Percentiles rank a stretch among this genome's conserved stretches.
Evolutionary conservation across 257 asterid genomes (phyloP).

Genomic region (Rubia yunnanensis): DNA sequence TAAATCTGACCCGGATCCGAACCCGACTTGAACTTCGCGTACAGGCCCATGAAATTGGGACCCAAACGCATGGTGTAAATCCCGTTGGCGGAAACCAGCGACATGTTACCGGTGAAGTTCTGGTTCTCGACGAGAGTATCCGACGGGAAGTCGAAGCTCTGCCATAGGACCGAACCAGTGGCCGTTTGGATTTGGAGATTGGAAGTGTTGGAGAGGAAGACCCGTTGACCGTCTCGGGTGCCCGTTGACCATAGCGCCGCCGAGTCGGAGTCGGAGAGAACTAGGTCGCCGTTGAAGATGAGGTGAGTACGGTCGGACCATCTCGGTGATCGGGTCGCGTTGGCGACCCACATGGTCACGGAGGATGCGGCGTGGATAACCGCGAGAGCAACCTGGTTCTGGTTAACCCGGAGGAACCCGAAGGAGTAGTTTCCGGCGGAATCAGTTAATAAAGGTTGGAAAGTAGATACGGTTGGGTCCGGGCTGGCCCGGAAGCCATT

Average conservation of each 20-base stretch:
- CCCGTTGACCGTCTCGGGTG: slow-evolving; percentile 65
- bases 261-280: slow-evolving; percentile 45
- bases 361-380: slow-evolving; percentile 61
- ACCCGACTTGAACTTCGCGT: slow-evolving; percentile 31
- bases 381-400: slow-evolving; percentile 36
- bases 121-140: slow-evolving; percentile 86
- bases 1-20: slow-evolving; percentile 47
- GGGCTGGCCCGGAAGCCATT: slow-evolving; percentile 57
- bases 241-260: slow-evolving; percentile 79
- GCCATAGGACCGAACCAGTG: slow-evolving; percentile 37
- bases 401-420: slow-evolving; percentile 60
- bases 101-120: slow-evolving; percentile 56
- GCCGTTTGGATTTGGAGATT: slow-evolving; percentile 41
- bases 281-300: slow-evolving; percentile 63
- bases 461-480: slow-evolving; percentile 30
- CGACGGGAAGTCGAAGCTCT: slow-evolving; percentile 69
- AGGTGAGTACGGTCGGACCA: slow-evolving; percentile 53
- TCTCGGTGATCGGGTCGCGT: slow-evolving; percentile 29
- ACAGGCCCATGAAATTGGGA: slow-evolving; percentile 47
- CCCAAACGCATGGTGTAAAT: slow-evolving; percentile 73
- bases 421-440: slow-evolving; percentile 59
- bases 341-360: slow-evolving; percentile 55
- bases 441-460: slow-evolving; percentile 61
- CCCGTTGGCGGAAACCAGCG: slow-evolving; percentile 57
- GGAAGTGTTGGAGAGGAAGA: slow-evolving; percentile 58